A percentile compares a stretch with the other conserved stretches of the same genome.
Conservation (phyloP, 1,284 basidiomycete species). For the Boletus hoseneyae region DNA sequence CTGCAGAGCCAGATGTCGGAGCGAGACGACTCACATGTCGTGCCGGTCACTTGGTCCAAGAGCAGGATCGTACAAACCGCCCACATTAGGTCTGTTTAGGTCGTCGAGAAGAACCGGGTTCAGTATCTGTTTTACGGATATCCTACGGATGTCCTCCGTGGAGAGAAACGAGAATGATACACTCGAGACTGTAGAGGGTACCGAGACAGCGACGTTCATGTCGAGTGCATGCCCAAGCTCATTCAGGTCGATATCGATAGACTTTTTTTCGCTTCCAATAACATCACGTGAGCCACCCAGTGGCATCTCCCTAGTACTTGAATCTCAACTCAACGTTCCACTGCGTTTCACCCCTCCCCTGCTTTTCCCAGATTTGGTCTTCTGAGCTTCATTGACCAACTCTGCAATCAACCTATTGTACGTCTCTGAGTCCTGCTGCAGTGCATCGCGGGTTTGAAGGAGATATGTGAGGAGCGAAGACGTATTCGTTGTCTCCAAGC, state of each 20-base stretch:
- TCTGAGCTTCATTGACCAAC: constrained; percentile 79
- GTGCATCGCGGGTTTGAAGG: constrained; percentile 77
- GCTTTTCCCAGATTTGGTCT: constrained; percentile 63
- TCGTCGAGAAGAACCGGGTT: constrained; percentile 95
- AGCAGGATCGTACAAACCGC: constrained; percentile 94
- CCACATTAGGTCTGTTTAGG: constrained; percentile 86
- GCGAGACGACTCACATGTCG: constrained; percentile 72
- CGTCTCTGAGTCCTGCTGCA: constrained; percentile 85
- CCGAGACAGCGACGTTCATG: constrained; percentile 93
- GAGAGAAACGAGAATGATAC: constrained; percentile 96
- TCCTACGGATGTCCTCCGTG: constrained; percentile 85
- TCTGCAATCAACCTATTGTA: constrained; percentile 81
- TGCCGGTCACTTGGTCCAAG: constrained; percentile 86
- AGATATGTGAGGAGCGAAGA: constrained; percentile 76
- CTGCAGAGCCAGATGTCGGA: background rate
- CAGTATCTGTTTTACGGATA: constrained; percentile 96
- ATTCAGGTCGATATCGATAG: constrained; percentile 1
- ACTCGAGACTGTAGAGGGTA: constrained; percentile 81
- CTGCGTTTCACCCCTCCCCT: constrained; percentile 47
- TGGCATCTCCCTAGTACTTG: background rate
- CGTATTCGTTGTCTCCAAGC: constrained; percentile 65
- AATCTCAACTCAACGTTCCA: constrained; percentile 37
- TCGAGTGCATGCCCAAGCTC: background rate
- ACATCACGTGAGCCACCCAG: constrained; percentile 24
- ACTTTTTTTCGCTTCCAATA: constrained; percentile 14